Base-by-base conservation (phyloP, 139 green algal genomes). In the Chlorella sp. region DNA sequence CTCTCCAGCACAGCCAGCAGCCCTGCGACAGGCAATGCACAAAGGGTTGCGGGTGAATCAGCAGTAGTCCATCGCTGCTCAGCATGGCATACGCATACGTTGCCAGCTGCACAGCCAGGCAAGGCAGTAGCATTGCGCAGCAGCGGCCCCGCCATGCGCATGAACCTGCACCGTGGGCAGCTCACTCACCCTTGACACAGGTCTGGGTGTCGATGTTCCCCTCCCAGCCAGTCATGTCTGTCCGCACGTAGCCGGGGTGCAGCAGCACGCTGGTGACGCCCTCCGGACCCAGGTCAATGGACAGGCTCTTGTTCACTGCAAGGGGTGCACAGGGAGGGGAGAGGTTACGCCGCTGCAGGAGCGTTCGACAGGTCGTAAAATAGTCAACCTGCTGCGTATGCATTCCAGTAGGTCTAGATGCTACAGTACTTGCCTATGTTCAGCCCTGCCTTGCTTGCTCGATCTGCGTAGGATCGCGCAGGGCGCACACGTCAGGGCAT, bases 381-480 rank as follows among this genome's bases (percentile, higher is more conserved):
- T n/a, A n/a, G n/a, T n/a, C n/a, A n/a, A n/a, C n/a, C n/a, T n/a
- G n/a, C n/a, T n/a, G n/a, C n/a, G n/a, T n/a, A n/a, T n/a, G n/a
- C n/a, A n/a, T n/a, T n/a, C n/a, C n/a, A n/a, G n/a, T n/a, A n/a
- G n/a, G n/a, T 23, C 25, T 5, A 11, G 5, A 12, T 5, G 30
- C 3, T 6, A 38, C n/a, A 5, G 28, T n/a, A 32, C 74, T 7
- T 30, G 70, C 74, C 68, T 32, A 94, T 93, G 87, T 97, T 97
- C 38, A 96, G 87, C 0, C 93, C 94, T 0, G 89, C 88, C 90
- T 97, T 96, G 82, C 80, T 91, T 3, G 94, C 89, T 11, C 92
- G 80, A 79, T 95, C 51, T 60, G 51, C 51, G 21, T 9, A 51
- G 44, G 44, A 51, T 51, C 9, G 44, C 44, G 9, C 44, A 51